These are phyloP conservation scores for Diphasiastrum complanatum DNA, from an alignment of 83 land plant genomes.

Conservation along the genomic window DNA sequence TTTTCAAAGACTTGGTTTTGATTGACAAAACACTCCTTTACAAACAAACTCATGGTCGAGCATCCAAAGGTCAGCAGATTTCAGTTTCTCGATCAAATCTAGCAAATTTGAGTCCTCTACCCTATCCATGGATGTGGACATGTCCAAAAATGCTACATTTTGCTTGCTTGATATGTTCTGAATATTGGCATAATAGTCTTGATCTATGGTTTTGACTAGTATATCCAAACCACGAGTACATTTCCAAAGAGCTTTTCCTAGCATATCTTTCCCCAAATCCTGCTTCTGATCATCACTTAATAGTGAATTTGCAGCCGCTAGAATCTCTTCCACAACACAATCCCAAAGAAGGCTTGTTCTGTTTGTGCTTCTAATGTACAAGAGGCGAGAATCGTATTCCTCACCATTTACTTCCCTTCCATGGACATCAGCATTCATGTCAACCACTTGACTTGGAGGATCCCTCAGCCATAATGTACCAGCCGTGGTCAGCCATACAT, in stretches of 20 bases:
- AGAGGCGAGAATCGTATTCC: conserved; percentile 6
- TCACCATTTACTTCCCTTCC: conserved; percentile 1
- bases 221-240: neutral
- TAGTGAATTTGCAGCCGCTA: neutral
- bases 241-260: conserved; percentile 3
- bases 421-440: no score
- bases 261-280: no score
- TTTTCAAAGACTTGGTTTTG: no score
- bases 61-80: conserved; percentile 15
- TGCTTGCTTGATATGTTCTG: neutral
- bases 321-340: conserved; percentile 1
- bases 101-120: neutral
- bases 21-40: conserved; percentile 15
- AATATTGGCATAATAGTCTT: neutral
- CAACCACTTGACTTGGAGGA: conserved; percentile 19
- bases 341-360: conserved; percentile 4
- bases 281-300: neutral
- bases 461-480: conserved; percentile 40
- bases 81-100: conserved; percentile 1
- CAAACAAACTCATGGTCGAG: conserved; percentile 14
- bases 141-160: neutral
- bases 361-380: conserved; percentile 16
- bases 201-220: neutral
- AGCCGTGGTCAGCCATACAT: conserved; percentile 51
- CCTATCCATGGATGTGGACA: neutral